Conservation (phyloP, 768 basidiomycete species). For the Leccinum longicurvipes region DNA sequence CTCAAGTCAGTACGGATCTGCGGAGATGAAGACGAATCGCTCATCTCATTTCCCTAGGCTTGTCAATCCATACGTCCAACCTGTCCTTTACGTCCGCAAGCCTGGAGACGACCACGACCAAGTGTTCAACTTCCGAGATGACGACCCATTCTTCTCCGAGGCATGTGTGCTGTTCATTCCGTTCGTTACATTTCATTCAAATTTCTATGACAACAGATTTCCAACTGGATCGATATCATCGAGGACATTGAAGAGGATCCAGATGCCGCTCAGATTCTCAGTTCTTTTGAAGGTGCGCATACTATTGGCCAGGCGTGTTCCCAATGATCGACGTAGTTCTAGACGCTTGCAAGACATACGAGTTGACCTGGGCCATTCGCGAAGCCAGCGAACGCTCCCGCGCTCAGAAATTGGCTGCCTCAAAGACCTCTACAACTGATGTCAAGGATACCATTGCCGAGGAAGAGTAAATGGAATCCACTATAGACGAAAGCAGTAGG, state of each 20-base stretch:
- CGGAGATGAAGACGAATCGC: constrained; percentile 6
- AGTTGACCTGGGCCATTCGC: constrained; percentile 93
- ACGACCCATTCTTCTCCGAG: constrained; percentile 95
- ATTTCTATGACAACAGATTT: constrained; percentile 40
- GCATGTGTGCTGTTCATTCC: constrained; percentile 25
- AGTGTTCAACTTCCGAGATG: constrained; percentile 66
- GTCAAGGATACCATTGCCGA: constrained; percentile 27
- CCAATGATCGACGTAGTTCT: constrained; percentile 1
- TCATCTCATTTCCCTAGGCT: constrained; percentile 45
- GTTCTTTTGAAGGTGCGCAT: constrained; percentile 73
- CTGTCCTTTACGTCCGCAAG: constrained; percentile 79
- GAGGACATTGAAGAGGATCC: constrained; percentile 89
- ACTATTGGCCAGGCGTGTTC: background rate
- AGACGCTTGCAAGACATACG: constrained; percentile 88
- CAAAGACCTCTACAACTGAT: constrained; percentile 26
- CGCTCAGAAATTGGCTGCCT: constrained; percentile 40
- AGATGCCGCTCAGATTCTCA: constrained; percentile 75
- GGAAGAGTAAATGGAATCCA: constrained; percentile 19
- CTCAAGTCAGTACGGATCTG: constrained; percentile 53
- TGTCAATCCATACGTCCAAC: constrained; percentile 91
- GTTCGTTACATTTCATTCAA: background rate
- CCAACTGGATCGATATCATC: constrained; percentile 84
- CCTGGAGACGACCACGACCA: constrained; percentile 80
- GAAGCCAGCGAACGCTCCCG: constrained; percentile 70
- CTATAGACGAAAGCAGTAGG: background rate